phyloP scores from a whole-genome alignment of 2,329 filamentous ascomycete genomes.

The Diaporthe citriasiana region DNA sequence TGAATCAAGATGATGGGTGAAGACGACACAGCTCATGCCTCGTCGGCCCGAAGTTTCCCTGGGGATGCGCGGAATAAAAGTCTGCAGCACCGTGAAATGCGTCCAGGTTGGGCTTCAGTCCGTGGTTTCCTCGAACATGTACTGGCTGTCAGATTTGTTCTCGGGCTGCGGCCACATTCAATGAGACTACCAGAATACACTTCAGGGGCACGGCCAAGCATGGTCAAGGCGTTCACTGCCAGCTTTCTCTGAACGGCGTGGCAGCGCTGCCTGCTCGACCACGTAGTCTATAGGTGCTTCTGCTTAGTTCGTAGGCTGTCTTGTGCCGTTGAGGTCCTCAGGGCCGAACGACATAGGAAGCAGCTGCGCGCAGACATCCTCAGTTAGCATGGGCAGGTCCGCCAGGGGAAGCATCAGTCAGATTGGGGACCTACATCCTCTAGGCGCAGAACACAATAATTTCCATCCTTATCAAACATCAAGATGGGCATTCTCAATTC shows the following conservation, averaged over 20 bases:
- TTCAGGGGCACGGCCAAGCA: not conserved
- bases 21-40: not conserved
- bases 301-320: constrained; percentile 24
- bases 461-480: constrained; percentile 90
- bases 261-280: not conserved
- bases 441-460: constrained; percentile 78
- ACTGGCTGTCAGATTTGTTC: not conserved
- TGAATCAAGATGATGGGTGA: too few species aligned
- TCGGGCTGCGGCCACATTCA: not conserved
- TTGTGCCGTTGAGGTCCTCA: constrained; percentile 40
- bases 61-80: not conserved
- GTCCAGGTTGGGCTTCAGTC: too few species aligned
- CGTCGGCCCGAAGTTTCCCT: not conserved
- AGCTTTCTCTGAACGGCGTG: not conserved
- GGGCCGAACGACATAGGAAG: constrained; percentile 61
- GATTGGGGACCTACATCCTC: constrained; percentile 67
- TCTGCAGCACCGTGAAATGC: not conserved
- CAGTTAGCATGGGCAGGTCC: not conserved
- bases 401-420: not conserved
- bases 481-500: constrained; percentile 80
- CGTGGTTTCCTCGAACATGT: not conserved
- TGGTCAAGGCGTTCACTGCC: not conserved
- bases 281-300: too few species aligned
- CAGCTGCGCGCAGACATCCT: constrained; percentile 60
- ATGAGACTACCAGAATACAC: not conserved